Evolutionary conservation across 2,329 filamentous ascomycete species (phyloP).

Genomic region (Chaetothyriales sp.): DNA sequence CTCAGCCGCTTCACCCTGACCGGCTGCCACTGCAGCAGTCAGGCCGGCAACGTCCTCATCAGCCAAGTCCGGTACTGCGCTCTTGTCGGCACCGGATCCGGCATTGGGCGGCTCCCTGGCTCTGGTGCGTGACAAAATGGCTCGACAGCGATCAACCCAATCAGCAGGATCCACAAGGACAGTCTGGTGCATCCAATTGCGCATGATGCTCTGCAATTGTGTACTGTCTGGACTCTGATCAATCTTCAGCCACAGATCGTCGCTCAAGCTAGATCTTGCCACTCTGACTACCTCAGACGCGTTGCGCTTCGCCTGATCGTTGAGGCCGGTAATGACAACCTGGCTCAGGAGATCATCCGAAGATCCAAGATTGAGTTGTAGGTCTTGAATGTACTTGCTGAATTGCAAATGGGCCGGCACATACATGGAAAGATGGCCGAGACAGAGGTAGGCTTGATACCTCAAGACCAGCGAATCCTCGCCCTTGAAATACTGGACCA

Average conservation of each 20-base stretch:
- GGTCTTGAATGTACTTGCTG: conserved; percentile 60
- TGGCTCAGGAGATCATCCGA: conserved; percentile 55
- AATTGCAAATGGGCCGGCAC: conserved; percentile 79
- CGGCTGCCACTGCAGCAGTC: conserved; percentile 53
- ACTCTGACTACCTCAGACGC: conserved; percentile 66
- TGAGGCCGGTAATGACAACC: conserved; percentile 71
- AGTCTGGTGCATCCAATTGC: conserved; percentile 87
- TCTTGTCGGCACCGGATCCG: conserved; percentile 22
- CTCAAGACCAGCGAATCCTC: conserved; percentile 58
- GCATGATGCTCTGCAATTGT: conserved; percentile 70
- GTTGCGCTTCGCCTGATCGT: conserved; percentile 88
- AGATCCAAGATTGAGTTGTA: conserved; percentile 65
- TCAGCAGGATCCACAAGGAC: conserved; percentile 59
- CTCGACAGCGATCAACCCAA: conserved; percentile 86
- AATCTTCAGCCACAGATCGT: conserved; percentile 79
- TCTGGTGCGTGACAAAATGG: conserved; percentile 74
- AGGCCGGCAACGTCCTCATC: conserved; percentile 97
- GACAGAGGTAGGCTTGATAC: conserved; percentile 62
- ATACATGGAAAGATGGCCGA: conserved; percentile 85
- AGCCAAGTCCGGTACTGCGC: conserved; percentile 57
- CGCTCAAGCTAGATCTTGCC: conserved; percentile 66
- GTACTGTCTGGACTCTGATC: conserved; percentile 63
- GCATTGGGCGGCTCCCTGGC: conserved; percentile 41
- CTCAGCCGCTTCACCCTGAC: conserved; percentile 40
- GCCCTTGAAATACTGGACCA: conserved; percentile 68